Evolutionary conservation across 2,329 filamentous ascomycete genomes (phyloP).

Genomic region (Rugonectria rugulosa): DNA sequence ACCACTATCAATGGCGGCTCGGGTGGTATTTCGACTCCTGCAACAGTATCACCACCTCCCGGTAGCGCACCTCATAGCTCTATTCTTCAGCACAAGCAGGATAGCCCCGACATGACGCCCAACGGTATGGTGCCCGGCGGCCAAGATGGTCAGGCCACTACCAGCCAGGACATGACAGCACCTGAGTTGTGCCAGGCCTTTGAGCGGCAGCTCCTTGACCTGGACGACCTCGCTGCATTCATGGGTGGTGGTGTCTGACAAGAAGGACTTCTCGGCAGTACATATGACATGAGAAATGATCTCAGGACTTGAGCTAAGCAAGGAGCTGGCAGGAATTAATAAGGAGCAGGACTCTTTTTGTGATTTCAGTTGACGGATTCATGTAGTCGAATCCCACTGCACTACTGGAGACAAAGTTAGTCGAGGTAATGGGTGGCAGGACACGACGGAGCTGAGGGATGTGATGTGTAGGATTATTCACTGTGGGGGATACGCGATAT

Average conservation of each 20-base stretch:
- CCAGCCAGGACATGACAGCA: constrained; percentile 63
- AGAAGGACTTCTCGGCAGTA: background rate
- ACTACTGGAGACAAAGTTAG: background rate
- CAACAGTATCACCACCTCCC: constrained; percentile 54
- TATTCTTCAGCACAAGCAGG: constrained; percentile 46
- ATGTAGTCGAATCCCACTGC: background rate
- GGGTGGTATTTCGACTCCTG: constrained; percentile 56
- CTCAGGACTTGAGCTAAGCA: background rate
- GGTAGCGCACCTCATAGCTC: constrained; percentile 32
- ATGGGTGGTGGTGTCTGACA: constrained; percentile 66
- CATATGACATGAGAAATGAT: background rate
- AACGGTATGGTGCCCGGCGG: constrained; percentile 43
- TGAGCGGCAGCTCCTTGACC: constrained; percentile 65
- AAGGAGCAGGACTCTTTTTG: constrained; percentile 12
- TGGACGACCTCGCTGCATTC: constrained; percentile 68
- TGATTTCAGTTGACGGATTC: background rate
- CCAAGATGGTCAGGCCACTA: constrained; percentile 45
- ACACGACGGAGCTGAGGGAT: constrained; percentile 17
- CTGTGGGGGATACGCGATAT: constrained; percentile 39
- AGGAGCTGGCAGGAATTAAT: constrained; percentile 9
- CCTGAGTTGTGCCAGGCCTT: constrained; percentile 66
- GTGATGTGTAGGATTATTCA: constrained; percentile 33
- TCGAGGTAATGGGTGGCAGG: constrained; percentile 17
- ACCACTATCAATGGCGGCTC: constrained; percentile 67
- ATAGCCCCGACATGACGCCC: constrained; percentile 42